Conservation (phyloP, 2,329 filamentous ascomycete species). For the Xylaria sp. region DNA sequence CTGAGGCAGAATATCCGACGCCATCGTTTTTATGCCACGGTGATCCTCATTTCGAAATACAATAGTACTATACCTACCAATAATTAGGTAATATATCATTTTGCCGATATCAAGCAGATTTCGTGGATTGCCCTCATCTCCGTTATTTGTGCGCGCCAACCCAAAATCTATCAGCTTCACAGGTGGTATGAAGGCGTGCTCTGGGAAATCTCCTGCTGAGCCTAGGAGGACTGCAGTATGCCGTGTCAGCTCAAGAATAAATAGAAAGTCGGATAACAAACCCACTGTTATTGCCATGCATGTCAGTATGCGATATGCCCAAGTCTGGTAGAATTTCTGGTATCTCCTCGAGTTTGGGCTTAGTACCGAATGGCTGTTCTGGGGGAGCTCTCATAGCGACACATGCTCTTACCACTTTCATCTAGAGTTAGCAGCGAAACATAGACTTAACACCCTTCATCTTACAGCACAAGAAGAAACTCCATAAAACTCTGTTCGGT, state of each 20-base stretch:
- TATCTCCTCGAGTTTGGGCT: constrained; percentile 20
- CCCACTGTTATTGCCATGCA: constrained; percentile 26
- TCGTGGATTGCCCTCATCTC: no score
- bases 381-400: constrained; percentile 27
- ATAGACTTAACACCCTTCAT: not conserved
- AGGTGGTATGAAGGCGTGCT: constrained; percentile 28
- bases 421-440: not conserved
- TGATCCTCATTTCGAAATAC: not conserved
- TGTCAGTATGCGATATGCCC: constrained; percentile 12
- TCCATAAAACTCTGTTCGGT: constrained; percentile 37
- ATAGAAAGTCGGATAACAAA: not conserved
- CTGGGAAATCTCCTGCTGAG: constrained; percentile 11
- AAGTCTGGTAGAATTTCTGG: not conserved
- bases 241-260: constrained; percentile 12
- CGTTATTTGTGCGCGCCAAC: not conserved
- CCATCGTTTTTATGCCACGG: not conserved
- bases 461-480: constrained; percentile 37
- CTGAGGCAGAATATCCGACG: not conserved
- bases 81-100: constrained; percentile 10
- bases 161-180: constrained; percentile 37
- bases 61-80: not conserved
- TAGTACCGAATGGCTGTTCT: not conserved
- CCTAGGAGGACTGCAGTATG: constrained; percentile 24
- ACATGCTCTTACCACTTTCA: constrained; percentile 31
- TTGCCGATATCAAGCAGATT: constrained; percentile 12